These are phyloP conservation scores for Wallacemonas rigidus DNA, from an alignment of 208 protist genomes.

Conservation along the genomic window DNA sequence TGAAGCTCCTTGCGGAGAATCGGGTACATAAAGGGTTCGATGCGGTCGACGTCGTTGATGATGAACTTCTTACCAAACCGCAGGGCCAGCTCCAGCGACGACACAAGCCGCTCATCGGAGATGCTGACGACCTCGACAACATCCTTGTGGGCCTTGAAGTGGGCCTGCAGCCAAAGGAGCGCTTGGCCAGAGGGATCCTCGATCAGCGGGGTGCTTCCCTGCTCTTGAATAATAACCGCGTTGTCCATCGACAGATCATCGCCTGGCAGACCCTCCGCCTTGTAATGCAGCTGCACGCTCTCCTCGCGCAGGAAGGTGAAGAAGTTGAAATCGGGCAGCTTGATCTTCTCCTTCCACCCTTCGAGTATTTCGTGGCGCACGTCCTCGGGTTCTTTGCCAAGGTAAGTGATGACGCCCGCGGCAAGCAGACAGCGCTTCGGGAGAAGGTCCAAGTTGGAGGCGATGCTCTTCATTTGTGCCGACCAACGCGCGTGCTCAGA, in stretches of 20 bases:
- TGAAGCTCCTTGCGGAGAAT: conserved; percentile 94
- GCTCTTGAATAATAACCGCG: conserved; percentile 95
- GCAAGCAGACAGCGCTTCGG: conserved; percentile 88
- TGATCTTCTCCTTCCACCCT: conserved; percentile 87
- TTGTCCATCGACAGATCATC: conserved; percentile 98
- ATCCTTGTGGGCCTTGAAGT: conserved; percentile 79
- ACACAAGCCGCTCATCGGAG: conserved; percentile 94
- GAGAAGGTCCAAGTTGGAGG: conserved; percentile 65
- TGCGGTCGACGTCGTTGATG: conserved; percentile 95
- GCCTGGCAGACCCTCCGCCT: conserved; percentile 94
- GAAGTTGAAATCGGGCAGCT: conserved; percentile 88
- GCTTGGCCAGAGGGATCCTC: conserved; percentile 96
- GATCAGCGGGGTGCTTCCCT: conserved; percentile 92
- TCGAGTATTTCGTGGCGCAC: conserved; percentile 56
- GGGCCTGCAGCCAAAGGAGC: conserved; percentile 88
- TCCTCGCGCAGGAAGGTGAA: conserved; percentile 94
- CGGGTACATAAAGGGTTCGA: conserved; percentile 96
- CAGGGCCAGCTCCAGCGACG: conserved; percentile 96
- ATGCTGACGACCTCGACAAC: conserved; percentile 88
- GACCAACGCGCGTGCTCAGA: conserved; percentile 96
- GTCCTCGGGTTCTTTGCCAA: conserved; percentile 92
- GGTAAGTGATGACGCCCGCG: conserved; percentile 94
- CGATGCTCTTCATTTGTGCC: conserved; percentile 84
- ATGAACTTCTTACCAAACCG: conserved; percentile 98
- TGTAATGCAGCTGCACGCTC: conserved; percentile 95